Conservation (phyloP, 805 yeast species). For the Saitoella complicata region DNA sequence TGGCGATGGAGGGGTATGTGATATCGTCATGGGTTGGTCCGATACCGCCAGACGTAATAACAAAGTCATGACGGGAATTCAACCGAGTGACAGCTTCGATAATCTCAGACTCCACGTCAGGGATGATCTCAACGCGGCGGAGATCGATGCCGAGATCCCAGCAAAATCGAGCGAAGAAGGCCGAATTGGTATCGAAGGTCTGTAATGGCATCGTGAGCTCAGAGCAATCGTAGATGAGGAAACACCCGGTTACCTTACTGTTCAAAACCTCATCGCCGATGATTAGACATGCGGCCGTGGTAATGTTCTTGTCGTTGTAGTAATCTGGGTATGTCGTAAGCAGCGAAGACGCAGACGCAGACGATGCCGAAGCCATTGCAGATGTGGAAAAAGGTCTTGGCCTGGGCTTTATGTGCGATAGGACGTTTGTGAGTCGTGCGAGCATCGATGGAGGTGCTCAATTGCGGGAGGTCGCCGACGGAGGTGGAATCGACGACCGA, state of each 20-base stretch:
- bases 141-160: slow-evolving; percentile 52
- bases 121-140: slow-evolving; percentile 51
- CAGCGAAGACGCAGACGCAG: no score
- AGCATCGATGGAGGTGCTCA: no score
- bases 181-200: slow-evolving; percentile 62
- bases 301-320: no score
- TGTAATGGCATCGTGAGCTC: no score
- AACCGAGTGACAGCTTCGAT: slow-evolving; percentile 32
- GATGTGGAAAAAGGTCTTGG: no score
- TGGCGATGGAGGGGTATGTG: slow-evolving; percentile 61
- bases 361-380: no score
- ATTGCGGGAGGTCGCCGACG: no score
- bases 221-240: no score
- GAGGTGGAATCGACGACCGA: no score
- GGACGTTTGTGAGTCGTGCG: no score
- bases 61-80: slow-evolving; percentile 42
- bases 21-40: slow-evolving; percentile 90
- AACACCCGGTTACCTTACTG: slow-evolving; percentile 32
- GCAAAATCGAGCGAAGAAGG: slow-evolving; percentile 53
- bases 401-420: no score
- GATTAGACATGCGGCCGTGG: slow-evolving; percentile 17
- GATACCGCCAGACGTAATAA: slow-evolving; percentile 57
- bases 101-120: slow-evolving; percentile 60
- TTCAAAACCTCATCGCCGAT: slow-evolving; percentile 83
- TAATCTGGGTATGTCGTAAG: no score